These are phyloP conservation scores for Leccinum arenicola DNA, from an alignment of 768 basidiomycete species.

Conservation along the genomic window DNA sequence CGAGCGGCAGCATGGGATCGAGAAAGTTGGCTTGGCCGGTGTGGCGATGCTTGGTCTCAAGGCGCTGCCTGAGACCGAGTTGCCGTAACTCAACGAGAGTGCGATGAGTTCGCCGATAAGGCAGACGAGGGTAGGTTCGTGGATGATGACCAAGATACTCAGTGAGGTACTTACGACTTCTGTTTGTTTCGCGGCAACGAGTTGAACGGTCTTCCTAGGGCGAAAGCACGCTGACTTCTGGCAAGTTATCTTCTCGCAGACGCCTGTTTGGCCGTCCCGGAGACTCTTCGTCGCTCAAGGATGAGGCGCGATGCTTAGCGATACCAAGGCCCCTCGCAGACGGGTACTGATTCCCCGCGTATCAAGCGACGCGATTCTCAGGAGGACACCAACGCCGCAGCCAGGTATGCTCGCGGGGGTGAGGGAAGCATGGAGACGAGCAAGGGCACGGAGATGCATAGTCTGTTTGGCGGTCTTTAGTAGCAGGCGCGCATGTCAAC, in stretches of 20 bases:
- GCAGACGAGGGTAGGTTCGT: slow-evolving; percentile 23
- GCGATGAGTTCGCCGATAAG: slow-evolving; percentile 40
- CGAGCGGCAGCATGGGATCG: slow-evolving; percentile 11
- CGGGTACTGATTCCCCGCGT: slow-evolving; percentile 19
- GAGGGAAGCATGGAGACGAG: slow-evolving; percentile 51
- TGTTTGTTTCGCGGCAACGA: slow-evolving; percentile 1
- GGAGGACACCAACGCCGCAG: slow-evolving; percentile 23
- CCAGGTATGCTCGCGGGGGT: slow-evolving; percentile 37
- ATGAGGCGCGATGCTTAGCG: slow-evolving; percentile 35
- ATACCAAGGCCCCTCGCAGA: slow-evolving; percentile 25
- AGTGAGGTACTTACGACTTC: slow-evolving; percentile 56
- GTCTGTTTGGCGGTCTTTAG: too few species aligned
- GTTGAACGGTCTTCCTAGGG: slow-evolving; percentile 36
- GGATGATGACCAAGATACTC: slow-evolving; percentile 51
- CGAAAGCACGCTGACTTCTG: slow-evolving; percentile 40
- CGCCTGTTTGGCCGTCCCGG: slow-evolving; percentile 61
- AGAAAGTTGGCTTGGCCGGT: slow-evolving; percentile 20
- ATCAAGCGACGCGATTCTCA: slow-evolving; percentile 20
- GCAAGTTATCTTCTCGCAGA: slow-evolving; percentile 39
- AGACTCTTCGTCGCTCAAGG: slow-evolving; percentile 31
- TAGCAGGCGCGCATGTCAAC: slow-evolving; percentile 14
- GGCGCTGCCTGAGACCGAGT: slow-evolving; percentile 44
- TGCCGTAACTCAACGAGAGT: slow-evolving; percentile 68
- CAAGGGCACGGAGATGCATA: slow-evolving; percentile 45
- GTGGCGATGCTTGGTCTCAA: slow-evolving; percentile 27